These are phyloP conservation scores for Pythium chondricola DNA, from an alignment of 352 stramenopile genomes.

Conservation along the genomic window DNA sequence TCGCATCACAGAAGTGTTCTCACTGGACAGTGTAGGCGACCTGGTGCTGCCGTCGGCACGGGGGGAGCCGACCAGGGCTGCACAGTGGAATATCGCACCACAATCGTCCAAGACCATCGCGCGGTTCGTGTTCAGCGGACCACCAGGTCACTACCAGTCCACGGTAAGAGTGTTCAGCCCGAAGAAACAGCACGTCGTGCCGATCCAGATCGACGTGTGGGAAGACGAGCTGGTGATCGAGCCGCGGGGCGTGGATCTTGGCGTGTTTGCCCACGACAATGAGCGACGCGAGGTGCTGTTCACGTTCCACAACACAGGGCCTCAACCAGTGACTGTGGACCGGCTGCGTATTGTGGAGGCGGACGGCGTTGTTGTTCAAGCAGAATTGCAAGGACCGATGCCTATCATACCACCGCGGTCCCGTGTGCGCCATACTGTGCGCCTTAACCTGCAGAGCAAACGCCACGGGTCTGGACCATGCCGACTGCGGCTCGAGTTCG, in stretches of 20 bases:
- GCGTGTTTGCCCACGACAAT: slow-evolving; percentile 7
- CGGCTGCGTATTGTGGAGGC: slow-evolving; percentile 25
- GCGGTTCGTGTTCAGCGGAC: slow-evolving; percentile 24
- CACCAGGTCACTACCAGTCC: slow-evolving; percentile 3
- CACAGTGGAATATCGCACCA: slow-evolving; percentile 33
- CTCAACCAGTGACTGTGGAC: slow-evolving; percentile 30
- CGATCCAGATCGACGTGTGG: slow-evolving; percentile 6
- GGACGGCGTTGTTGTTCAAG: slow-evolving; percentile 25
- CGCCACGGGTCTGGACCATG: slow-evolving; percentile 1
- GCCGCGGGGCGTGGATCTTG: slow-evolving; percentile 9
- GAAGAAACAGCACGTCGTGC: slow-evolving; percentile 2
- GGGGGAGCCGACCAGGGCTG: not conserved
- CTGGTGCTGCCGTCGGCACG: slow-evolving; percentile 10
- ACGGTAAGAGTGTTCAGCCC: not conserved
- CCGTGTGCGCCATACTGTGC: slow-evolving; percentile 25
- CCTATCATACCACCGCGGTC: slow-evolving; percentile 30
- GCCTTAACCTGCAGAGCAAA: slow-evolving; percentile 15
- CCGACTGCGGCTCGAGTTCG: slow-evolving; percentile 21
- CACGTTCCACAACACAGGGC: slow-evolving; percentile 29
- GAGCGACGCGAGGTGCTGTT: slow-evolving; percentile 7
- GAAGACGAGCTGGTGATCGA: slow-evolving; percentile 7
- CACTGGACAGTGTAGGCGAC: slow-evolving; percentile 29
- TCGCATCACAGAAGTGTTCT: slow-evolving; percentile 42
- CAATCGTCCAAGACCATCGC: slow-evolving; percentile 27
- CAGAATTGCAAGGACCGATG: slow-evolving; percentile 20